Evolutionary conservation across 1,284 basidiomycete species (phyloP), one percentile per base, ranked within the genome.

Genomic region (Paramarasmius palmivorus): DNA sequence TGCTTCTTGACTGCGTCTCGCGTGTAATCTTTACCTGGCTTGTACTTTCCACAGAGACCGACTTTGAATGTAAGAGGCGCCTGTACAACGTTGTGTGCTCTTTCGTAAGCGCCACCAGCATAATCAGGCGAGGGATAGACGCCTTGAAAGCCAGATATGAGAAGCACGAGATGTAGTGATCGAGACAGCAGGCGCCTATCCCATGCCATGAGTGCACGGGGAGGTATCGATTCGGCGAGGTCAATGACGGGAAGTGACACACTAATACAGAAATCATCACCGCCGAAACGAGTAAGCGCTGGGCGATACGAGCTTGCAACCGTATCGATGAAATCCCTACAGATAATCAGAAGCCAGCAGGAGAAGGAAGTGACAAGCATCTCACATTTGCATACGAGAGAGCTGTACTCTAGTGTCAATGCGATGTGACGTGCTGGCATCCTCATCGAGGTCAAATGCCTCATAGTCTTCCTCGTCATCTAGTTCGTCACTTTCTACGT

Each of bases 131-230:
- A 64, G 2, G 84, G 83, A 62, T 85, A 86, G 20, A 72, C 61
- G 0, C 75, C 74, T 15, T 68, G 68, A 48, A 83, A 72, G 1
- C 82, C 83, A 3, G 78, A 77, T 17, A 86, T 78, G 14, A 86
- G 71, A n/a, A 87, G 73, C 3, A 77, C 79, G 26, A 87, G 67
- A 62, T 84, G 71, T 20, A 79, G 77, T 1, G 73, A 68, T 20
- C 72, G 71, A 9, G 78, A 73, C 4, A 85, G 70, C 3, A 85
- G 71, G n/a, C 76, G 76, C 12, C 76, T 72, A 61, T 84, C 83
- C 83, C 83, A 86, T 25, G 83, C 82, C 68, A 82, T 77, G 38
- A 86, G 65, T 1, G 81, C 83, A 36, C 77, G 77, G 4, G 81
- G 72, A 12, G 79, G 73, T 19, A 83, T 79, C 44, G 66, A 72